Evolutionary conservation across 2,329 filamentous ascomycete species (phyloP).

Genomic region (Sclerotinia minor): DNA sequence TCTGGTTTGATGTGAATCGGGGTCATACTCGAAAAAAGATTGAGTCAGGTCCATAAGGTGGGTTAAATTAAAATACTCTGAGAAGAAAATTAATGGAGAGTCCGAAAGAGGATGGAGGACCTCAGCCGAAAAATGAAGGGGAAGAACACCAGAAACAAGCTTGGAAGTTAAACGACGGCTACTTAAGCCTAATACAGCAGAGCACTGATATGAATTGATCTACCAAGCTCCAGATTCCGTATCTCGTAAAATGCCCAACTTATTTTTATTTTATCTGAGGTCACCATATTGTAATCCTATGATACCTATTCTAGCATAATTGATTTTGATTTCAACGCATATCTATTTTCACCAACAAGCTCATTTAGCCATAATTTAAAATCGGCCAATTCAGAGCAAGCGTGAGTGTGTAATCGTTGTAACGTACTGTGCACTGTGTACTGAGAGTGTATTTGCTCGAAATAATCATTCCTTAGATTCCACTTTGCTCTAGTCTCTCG

Average conservation of each 20-base stretch:
- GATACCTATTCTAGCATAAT: background rate
- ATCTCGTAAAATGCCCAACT: slow-evolving; percentile 4
- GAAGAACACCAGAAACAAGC: background rate
- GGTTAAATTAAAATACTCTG: background rate
- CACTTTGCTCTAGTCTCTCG: background rate
- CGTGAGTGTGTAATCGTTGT: background rate
- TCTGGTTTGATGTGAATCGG: background rate
- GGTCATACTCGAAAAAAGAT: background rate
- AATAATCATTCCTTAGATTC: background rate
- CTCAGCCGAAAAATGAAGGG: slow-evolving; percentile 14
- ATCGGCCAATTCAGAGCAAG: slow-evolving; percentile 1
- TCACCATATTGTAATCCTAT: background rate
- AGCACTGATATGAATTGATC: slow-evolving; percentile 9
- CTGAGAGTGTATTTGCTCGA: background rate
- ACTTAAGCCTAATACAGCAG: slow-evolving; percentile 3
- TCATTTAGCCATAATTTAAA: slow-evolving; percentile 5
- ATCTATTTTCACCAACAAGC: background rate
- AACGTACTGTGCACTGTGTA: background rate
- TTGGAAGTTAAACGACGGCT: background rate
- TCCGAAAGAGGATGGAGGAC: background rate
- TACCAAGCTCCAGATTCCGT: background rate
- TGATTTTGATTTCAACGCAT: background rate
- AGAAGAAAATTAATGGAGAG: background rate
- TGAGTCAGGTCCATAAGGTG: background rate
- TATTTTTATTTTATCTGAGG: background rate